These are phyloP conservation scores for Alternaria rosae DNA, from an alignment of 2,329 filamentous ascomycete genomes.

Conservation along the genomic window DNA sequence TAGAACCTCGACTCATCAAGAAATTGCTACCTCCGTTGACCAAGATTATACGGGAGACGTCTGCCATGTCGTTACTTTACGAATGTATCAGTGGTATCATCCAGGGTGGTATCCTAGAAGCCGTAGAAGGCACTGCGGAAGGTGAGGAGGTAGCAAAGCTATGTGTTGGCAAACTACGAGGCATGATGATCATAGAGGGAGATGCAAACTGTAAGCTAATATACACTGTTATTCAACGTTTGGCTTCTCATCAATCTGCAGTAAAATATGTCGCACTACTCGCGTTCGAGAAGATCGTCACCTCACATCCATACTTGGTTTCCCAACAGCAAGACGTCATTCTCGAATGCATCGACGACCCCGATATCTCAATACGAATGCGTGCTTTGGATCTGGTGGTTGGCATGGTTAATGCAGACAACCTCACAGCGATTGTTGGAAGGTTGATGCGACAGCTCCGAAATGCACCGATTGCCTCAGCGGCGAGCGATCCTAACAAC, in stretches of 20 bases:
- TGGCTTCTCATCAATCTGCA: slow-evolving; percentile 48
- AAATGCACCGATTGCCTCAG: slow-evolving; percentile 67
- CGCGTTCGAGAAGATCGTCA: slow-evolving; percentile 93
- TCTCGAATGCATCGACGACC: slow-evolving; percentile 92
- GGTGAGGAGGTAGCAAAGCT: slow-evolving; percentile 91
- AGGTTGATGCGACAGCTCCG: slow-evolving; percentile 84
- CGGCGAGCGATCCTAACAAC: slow-evolving; percentile 54
- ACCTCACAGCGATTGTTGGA: slow-evolving; percentile 82
- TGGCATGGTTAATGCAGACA: slow-evolving; percentile 91
- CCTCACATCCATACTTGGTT: slow-evolving; percentile 86
- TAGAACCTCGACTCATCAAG: slow-evolving; percentile 89
- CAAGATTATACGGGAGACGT: slow-evolving; percentile 90
- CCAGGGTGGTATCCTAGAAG: slow-evolving; percentile 90
- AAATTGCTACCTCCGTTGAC: slow-evolving; percentile 92
- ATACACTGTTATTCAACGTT: slow-evolving; percentile 15
- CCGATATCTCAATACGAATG: slow-evolving; percentile 93
- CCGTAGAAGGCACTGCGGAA: slow-evolving; percentile 78
- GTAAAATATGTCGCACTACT: slow-evolving; percentile 97
- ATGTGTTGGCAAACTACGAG: slow-evolving; percentile 89
- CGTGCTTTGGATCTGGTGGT: slow-evolving; percentile 90
- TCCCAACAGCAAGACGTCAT: slow-evolving; percentile 95
- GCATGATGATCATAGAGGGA: slow-evolving; percentile 92
- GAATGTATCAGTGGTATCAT: slow-evolving; percentile 99
- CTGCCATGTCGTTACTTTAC: slow-evolving; percentile 97
- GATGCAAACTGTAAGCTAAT: slow-evolving; percentile 82